phyloP scores from a whole-genome alignment of 768 basidiomycete genomes.

The Phaffia tasmanica region DNA sequence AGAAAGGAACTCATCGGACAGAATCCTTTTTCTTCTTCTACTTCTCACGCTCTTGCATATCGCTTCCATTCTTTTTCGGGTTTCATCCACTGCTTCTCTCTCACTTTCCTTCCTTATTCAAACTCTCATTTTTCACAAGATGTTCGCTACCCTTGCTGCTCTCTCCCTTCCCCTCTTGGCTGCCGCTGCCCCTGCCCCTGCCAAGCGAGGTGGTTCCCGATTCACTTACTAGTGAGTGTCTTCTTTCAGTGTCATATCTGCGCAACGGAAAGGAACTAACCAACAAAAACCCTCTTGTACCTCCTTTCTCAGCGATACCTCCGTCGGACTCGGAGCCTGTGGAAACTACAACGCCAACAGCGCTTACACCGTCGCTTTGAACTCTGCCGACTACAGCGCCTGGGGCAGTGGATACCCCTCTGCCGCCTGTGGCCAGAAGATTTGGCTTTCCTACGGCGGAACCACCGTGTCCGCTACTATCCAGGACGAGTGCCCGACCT shows the following conservation, averaged over 20 bases:
- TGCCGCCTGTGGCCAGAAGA: conserved; percentile 1
- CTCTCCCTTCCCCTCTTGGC: conserved; percentile 12
- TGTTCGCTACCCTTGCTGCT: conserved; percentile 8
- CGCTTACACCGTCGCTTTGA: conserved; percentile 10
- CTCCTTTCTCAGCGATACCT: neutral
- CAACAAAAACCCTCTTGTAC: neutral
- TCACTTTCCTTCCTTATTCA: neutral
- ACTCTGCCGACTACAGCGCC: conserved; percentile 5
- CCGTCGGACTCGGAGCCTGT: neutral
- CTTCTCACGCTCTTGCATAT: neutral
- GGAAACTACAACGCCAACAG: neutral
- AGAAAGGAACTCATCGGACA: no score
- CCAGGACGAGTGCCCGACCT: conserved; percentile 11
- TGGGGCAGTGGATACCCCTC: conserved; percentile 3
- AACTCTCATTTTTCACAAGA: neutral
- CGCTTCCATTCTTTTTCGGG: neutral
- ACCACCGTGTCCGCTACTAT: neutral
- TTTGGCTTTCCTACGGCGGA: neutral
- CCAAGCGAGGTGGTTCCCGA: neutral
- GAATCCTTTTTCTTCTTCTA: neutral
- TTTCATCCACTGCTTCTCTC: neutral
- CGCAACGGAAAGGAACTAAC: neutral
- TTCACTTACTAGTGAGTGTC: neutral
- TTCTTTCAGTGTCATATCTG: neutral
- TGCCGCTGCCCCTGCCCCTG: conserved; percentile 1